Evolutionary conservation across 345 rosid genomes (phyloP).

Genomic region (Camelina sativa): DNA sequence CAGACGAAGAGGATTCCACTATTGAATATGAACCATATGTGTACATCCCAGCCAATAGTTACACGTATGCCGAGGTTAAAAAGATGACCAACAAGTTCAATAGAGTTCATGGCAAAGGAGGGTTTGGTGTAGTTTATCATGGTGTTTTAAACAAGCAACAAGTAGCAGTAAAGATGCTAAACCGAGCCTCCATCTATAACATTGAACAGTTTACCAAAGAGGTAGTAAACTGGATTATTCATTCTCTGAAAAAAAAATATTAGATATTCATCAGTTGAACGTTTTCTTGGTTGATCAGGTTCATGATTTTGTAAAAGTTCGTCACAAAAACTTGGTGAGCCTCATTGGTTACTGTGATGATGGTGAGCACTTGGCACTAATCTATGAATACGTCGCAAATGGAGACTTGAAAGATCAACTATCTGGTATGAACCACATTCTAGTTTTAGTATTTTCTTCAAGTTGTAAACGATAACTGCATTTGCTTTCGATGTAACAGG

Average conservation of each 20-base stretch:
- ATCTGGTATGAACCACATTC: conserved; percentile 34
- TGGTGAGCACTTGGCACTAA: conserved; percentile 42
- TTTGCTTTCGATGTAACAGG: conserved; percentile 34
- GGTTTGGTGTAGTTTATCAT: conserved; percentile 32
- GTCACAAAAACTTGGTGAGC: conserved; percentile 46
- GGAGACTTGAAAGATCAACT: conserved; percentile 49
- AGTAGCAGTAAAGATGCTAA: conserved; percentile 32
- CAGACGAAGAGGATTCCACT: background rate
- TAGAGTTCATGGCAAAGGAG: conserved; percentile 25
- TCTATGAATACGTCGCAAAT: conserved; percentile 57
- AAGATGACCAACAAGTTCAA: conserved; percentile 20
- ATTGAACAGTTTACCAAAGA: conserved; percentile 25
- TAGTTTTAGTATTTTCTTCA: background rate
- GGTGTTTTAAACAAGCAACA: conserved; percentile 3
- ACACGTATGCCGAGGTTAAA: background rate
- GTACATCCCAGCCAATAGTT: background rate
- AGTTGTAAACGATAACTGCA: background rate
- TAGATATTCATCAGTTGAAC: background rate
- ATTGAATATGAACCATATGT: conserved; percentile 23
- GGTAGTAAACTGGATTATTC: conserved; percentile 1
- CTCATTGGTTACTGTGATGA: conserved; percentile 56
- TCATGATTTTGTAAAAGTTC: conserved; percentile 33
- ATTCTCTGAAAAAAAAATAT: background rate
- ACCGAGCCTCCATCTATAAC: conserved; percentile 34
- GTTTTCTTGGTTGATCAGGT: conserved; percentile 44